A percentile compares a stretch with the other conserved stretches of the same genome.
Conservation (phyloP, 208 protist genomes). For the Trypanosoma scelopori region DNA sequence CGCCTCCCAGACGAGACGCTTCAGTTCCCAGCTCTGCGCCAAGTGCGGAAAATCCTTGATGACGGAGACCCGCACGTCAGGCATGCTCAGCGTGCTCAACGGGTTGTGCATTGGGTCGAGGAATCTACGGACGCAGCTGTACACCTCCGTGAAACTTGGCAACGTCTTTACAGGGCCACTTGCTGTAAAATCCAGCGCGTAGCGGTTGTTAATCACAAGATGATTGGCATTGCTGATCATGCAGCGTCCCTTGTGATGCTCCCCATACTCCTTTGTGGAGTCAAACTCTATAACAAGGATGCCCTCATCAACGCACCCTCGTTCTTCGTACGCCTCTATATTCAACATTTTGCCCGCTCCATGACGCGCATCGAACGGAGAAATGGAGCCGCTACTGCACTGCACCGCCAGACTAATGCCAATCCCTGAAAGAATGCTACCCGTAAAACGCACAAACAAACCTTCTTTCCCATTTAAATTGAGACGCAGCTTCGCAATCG, state of each 20-base stretch:
- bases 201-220: slow-evolving; percentile 11
- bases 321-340: slow-evolving; percentile 12
- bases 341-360: slow-evolving; percentile 4
- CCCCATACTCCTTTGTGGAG: slow-evolving; percentile 7
- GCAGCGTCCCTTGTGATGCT: not conserved
- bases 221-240: slow-evolving; percentile 15
- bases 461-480: slow-evolving; percentile 18
- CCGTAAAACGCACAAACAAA: slow-evolving; percentile 7
- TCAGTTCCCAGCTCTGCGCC: slow-evolving; percentile 20
- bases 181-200: slow-evolving; percentile 31
- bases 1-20: slow-evolving; percentile 35
- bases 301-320: not conserved
- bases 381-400: not conserved
- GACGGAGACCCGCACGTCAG: slow-evolving; percentile 28
- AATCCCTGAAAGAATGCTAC: slow-evolving; percentile 15
- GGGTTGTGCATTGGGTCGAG: slow-evolving; percentile 25
- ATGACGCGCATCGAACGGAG: not conserved
- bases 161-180: slow-evolving; percentile 17
- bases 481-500: slow-evolving; percentile 11
- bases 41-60: slow-evolving; percentile 12
- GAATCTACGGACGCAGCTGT: slow-evolving; percentile 24
- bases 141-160: slow-evolving; percentile 35
- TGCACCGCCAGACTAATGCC: slow-evolving; percentile 16
- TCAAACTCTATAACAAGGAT: slow-evolving; percentile 32
- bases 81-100: slow-evolving; percentile 27